phyloP scores from a whole-genome alignment of 371 early-diverging fungal genomes.

The Mortierella sp. region DNA sequence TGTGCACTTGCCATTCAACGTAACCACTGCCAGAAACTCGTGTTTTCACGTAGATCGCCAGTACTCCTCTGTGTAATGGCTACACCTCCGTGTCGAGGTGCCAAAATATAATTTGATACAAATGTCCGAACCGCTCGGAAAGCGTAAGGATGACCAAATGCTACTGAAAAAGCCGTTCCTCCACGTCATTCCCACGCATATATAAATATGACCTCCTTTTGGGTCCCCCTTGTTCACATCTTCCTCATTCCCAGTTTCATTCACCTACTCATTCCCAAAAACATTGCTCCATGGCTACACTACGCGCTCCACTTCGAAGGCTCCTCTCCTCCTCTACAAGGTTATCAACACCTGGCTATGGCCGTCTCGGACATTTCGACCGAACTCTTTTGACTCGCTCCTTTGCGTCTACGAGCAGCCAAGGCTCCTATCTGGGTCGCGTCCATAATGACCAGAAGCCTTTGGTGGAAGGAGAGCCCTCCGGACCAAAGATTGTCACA shows the following conservation, averaged over 20 bases:
- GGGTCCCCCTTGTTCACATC: neutral
- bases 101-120: no score
- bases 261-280: neutral
- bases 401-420: slow-evolving; percentile 13
- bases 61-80: no score
- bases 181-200: neutral
- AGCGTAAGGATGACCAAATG: no score
- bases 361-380: slow-evolving; percentile 15
- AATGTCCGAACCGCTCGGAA: no score
- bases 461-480: slow-evolving; percentile 45
- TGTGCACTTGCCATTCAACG: no score
- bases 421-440: slow-evolving; percentile 13
- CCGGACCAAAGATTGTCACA: slow-evolving; percentile 35
- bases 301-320: slow-evolving; percentile 8
- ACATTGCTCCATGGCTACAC: neutral
- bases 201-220: neutral
- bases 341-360: neutral
- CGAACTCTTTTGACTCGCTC: slow-evolving; percentile 8
- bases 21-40: no score
- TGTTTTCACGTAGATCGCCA: no score
- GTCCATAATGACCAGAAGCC: slow-evolving; percentile 40
- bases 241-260: neutral
- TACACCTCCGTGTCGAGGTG: no score
- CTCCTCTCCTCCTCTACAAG: slow-evolving; percentile 6
- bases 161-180: no score